Evolutionary conservation across 768 basidiomycete genomes (phyloP), one percentile per base, ranked within the genome.

Genomic region (Leccinum sublutescens): DNA sequence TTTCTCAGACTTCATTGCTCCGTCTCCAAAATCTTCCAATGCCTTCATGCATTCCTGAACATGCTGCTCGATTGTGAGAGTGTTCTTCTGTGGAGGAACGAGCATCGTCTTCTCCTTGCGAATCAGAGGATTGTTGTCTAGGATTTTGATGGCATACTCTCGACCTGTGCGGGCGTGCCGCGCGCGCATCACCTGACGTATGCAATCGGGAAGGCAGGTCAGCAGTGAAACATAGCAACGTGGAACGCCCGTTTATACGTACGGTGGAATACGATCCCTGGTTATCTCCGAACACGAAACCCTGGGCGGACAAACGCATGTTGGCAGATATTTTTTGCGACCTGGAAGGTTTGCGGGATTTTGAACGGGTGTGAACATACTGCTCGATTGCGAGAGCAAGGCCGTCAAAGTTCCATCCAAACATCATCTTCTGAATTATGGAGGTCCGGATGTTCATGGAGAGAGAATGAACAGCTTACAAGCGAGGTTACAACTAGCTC

Each of bases 221-320:
- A 31, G 9, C 9, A 31, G 31, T 64, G 43, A 17, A 59, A 65
- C 50, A 52, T 54, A 54, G 43, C 43, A 57, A 58, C 56, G 51
- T 17, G 12, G 49, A 23, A 23, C n/a, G 43, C 43, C 10, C 45
- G 31, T 31, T 31, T 11, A 31, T 5, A 79, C 85, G 68, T 68
- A 90, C 91, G 7, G 86, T 88, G 21, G 89, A 91, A 69, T 91
- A 93, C 10, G 88, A 89, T n/a, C 91, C 91, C 69, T 90, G 78
- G n/a, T 83, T 80, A 31, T 83, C 78, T 4, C 86, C 86, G 65
- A 91, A 88, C 60, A 84, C 80, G 67, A 91, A 91, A 72, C 91
- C 89, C 50, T 84, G 81, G 0, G 80, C 77, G 2, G 80, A 76
- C 29, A 75, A 60, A 49, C 79, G 74, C 27, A 74, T 78, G 64